phyloP scores from a whole-genome alignment of 2,329 filamentous ascomycete species.

The Alternaria sp. region DNA sequence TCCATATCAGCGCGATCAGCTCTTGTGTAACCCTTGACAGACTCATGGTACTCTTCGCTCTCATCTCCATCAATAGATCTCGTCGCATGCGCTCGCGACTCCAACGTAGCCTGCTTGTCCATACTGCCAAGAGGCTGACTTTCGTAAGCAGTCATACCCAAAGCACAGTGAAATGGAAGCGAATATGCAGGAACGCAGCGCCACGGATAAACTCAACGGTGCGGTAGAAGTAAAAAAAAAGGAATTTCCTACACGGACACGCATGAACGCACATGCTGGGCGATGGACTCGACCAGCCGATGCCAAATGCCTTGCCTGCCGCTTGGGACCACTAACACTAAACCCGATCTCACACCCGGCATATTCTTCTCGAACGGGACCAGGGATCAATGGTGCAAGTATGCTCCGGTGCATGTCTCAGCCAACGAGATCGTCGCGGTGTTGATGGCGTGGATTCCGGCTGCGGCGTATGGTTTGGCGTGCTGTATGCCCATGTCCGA shows the following conservation, averaged over 20 bases:
- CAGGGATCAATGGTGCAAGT: conserved; percentile 1
- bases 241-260: neutral
- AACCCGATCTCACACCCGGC: neutral
- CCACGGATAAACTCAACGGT: conserved; percentile 18
- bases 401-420: neutral
- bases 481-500: neutral
- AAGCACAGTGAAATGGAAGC: conserved; percentile 10
- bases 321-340: conserved; percentile 8
- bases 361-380: neutral
- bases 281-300: conserved; percentile 9
- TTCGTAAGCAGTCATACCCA: conserved; percentile 31
- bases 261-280: conserved; percentile 7
- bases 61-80: conserved; percentile 32
- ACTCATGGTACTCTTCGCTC: conserved; percentile 40
- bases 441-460: neutral
- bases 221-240: conserved; percentile 17
- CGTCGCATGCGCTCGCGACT: conserved; percentile 14
- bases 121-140: conserved; percentile 21
- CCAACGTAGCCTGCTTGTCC: conserved; percentile 19
- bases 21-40: conserved; percentile 39
- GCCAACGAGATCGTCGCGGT: conserved; percentile 10
- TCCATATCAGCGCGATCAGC: conserved; percentile 44
- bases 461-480: conserved; percentile 6
- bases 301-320: conserved; percentile 7
- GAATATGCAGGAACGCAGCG: conserved; percentile 22